These are phyloP conservation scores for Didymosphaeria variabile DNA, from an alignment of 2,329 filamentous ascomycete species.

Conservation along the genomic window DNA sequence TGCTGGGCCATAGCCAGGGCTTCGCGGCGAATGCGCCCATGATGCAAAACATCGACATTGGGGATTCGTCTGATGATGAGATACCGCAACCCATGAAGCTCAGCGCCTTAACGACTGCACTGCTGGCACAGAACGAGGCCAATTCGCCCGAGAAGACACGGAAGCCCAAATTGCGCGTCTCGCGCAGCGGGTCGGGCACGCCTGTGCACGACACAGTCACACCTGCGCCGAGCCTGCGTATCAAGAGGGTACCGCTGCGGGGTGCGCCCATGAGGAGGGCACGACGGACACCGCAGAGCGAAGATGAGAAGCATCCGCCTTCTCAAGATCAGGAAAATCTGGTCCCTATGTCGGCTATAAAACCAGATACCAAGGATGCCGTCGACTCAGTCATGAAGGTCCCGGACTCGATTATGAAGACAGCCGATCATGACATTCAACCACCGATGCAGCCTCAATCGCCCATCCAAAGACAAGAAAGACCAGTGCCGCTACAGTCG, in stretches of 20 bases:
- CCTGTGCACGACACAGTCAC: slow-evolving; percentile 51
- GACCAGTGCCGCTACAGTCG: slow-evolving; percentile 59
- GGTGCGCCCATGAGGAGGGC: slow-evolving; percentile 51
- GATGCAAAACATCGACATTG: slow-evolving; percentile 63
- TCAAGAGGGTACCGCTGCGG: slow-evolving; percentile 50
- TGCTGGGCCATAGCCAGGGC: slow-evolving; percentile 55
- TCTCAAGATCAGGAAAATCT: slow-evolving; percentile 87
- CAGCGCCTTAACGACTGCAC: slow-evolving; percentile 88
- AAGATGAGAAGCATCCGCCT: slow-evolving; percentile 45
- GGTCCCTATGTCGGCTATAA: slow-evolving; percentile 41
- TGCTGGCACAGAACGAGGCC: slow-evolving; percentile 66
- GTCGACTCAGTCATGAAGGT: slow-evolving; percentile 42
- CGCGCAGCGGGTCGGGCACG: slow-evolving; percentile 49
- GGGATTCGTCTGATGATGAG: slow-evolving; percentile 95
- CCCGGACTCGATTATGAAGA: slow-evolving; percentile 47
- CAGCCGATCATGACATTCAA: slow-evolving; percentile 35
- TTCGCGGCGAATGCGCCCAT: slow-evolving; percentile 56
- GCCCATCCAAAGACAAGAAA: slow-evolving; percentile 50
- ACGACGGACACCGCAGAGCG: slow-evolving; percentile 51
- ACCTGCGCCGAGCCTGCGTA: slow-evolving; percentile 51
- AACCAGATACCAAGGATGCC: slow-evolving; percentile 37
- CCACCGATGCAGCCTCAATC: slow-evolving; percentile 36
- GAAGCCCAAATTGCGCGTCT: slow-evolving; percentile 50
- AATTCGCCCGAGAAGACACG: slow-evolving; percentile 48
- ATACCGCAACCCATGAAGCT: slow-evolving; percentile 88